Conservation (phyloP, 805 yeast species). For the Barnettozyma populi region DNA sequence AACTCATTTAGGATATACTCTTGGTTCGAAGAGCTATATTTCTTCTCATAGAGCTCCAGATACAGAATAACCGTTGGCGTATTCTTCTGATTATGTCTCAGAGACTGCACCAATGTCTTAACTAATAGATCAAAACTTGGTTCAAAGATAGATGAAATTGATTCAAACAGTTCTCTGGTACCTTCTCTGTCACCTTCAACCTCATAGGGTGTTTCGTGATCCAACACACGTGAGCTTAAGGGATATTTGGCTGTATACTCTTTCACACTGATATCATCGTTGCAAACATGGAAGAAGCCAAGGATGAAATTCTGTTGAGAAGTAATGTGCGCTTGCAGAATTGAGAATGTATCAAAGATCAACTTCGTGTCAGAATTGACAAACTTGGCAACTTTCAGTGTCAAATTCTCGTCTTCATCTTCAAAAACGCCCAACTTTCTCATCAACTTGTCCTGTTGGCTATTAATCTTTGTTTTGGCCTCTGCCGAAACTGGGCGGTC, state of each 20-base stretch:
- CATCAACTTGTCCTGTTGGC: conserved; percentile 16
- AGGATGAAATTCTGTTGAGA: conserved; percentile 37
- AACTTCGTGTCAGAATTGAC: conserved; percentile 3
- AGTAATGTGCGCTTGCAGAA: conserved; percentile 31
- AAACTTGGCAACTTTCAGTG: not conserved
- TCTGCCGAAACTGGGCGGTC: not conserved
- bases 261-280: conserved; percentile 26
- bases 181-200: conserved; percentile 42
- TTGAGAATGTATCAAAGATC: conserved; percentile 24
- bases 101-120: conserved; percentile 27
- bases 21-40: conserved; percentile 47
- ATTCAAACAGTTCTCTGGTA: conserved; percentile 41
- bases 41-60: conserved; percentile 35
- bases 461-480: conserved; percentile 4
- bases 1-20: conserved; percentile 54
- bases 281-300: conserved; percentile 37
- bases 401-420: conserved; percentile 5
- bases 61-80: conserved; percentile 38
- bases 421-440: conserved; percentile 4
- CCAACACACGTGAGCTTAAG: conserved; percentile 30
- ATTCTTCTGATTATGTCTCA: conserved; percentile 35
- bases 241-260: conserved; percentile 29
- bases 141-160: conserved; percentile 43
- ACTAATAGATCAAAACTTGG: conserved; percentile 27
- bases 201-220: conserved; percentile 27